Conservation (phyloP, 78 protist species). For the Dictyostelium firmibasis region DNA sequence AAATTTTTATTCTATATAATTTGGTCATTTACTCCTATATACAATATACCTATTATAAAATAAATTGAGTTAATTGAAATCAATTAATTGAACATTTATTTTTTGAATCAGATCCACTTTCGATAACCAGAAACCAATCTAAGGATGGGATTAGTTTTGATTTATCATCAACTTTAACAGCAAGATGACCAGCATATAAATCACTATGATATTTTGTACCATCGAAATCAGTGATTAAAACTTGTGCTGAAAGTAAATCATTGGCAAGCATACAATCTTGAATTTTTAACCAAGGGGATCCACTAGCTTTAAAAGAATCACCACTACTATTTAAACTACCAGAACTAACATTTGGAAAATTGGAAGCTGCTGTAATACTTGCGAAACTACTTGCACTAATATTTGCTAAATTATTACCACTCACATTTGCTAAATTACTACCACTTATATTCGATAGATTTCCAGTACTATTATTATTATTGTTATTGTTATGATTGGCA, state of each 20-base stretch:
- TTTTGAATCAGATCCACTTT: not conserved
- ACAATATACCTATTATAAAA: no score
- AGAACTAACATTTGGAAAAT: not conserved
- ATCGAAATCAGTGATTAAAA: not conserved
- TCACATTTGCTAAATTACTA: not conserved
- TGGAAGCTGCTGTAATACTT: not conserved
- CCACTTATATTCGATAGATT: not conserved
- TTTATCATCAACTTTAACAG: not conserved
- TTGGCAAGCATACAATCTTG: not conserved
- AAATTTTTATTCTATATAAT: no score
- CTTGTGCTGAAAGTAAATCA: not conserved
- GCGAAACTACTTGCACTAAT: not conserved
- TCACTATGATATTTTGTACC: not conserved
- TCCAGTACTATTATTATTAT: not conserved
- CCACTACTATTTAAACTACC: not conserved
- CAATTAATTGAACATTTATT: not conserved
- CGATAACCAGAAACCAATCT: not conserved
- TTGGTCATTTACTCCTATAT: no score
- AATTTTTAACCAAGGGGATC: not conserved
- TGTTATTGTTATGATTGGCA: not conserved
- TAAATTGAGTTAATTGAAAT: not conserved
- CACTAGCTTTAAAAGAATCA: not conserved
- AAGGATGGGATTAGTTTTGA: not conserved
- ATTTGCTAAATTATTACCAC: not conserved
- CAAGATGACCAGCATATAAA: conserved; percentile 3